Conservation (phyloP, 371 early-diverging fungal genomes). For the Rhizopus delemar region DNA sequence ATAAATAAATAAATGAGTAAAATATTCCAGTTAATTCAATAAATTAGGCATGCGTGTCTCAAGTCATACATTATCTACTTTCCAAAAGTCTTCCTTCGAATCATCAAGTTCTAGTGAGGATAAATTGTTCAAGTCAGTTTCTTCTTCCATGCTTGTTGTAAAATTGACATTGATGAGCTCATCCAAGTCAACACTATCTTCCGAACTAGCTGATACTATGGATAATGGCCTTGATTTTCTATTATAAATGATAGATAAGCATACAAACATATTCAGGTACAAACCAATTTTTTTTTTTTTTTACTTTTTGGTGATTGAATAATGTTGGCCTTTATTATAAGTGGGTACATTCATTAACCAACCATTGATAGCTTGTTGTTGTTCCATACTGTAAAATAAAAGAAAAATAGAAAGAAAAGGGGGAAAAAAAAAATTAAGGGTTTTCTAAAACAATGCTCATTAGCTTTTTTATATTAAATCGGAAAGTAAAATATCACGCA, state of each 20-base stretch:
- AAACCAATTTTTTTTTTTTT: not conserved
- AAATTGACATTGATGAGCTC: slow-evolving; percentile 46
- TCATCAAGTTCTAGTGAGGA: slow-evolving; percentile 50
- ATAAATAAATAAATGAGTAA: not conserved
- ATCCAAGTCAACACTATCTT: slow-evolving; percentile 47
- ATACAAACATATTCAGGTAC: not conserved
- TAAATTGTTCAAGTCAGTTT: slow-evolving; percentile 42
- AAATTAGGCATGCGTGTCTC: not conserved
- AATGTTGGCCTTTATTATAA: slow-evolving; percentile 13
- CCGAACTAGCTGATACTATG: slow-evolving; percentile 41
- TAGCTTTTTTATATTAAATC: not conserved
- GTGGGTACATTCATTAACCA: slow-evolving; percentile 27
- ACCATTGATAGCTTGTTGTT: slow-evolving; percentile 19
- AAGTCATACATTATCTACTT: slow-evolving; percentile 38
- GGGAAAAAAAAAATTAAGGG: slow-evolving; percentile 1
- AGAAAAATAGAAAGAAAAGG: not conserved
- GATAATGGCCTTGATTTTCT: slow-evolving; percentile 37
- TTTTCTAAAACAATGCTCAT: not conserved
- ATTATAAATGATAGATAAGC: not conserved
- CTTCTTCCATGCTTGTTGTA: slow-evolving; percentile 42
- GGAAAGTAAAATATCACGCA: not conserved
- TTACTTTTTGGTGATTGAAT: not conserved
- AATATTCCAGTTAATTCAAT: not conserved
- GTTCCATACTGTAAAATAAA: not conserved
- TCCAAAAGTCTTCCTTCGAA: slow-evolving; percentile 50